These are phyloP conservation scores for Paramecium caudatum DNA, from an alignment of 73 alveolate genomes.

Conservation along the genomic window DNA sequence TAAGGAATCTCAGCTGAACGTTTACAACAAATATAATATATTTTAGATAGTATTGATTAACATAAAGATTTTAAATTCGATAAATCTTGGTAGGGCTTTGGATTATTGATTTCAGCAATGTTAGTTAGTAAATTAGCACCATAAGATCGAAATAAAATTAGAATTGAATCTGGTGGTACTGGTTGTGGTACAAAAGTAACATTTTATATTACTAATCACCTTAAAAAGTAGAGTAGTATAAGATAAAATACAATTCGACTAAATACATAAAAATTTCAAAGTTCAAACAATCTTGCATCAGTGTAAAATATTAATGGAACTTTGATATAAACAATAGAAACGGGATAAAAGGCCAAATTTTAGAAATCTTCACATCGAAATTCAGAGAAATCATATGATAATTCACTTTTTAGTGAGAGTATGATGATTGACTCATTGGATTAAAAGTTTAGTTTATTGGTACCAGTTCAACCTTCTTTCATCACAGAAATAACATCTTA, in stretches of 20 bases:
- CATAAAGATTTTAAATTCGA: not conserved
- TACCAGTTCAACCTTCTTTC: not conserved
- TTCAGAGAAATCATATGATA: not conserved
- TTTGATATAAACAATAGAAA: not conserved
- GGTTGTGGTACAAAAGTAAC: slow-evolving; percentile 31
- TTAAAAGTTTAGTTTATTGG: not conserved
- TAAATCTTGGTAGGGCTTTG: slow-evolving; percentile 67
- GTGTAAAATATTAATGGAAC: not conserved
- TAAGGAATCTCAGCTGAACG: slow-evolving; percentile 32
- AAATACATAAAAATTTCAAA: slow-evolving; percentile 20
- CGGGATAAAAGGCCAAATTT: not conserved
- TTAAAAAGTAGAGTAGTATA: not conserved
- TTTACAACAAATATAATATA: not conserved
- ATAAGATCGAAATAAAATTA: not conserved
- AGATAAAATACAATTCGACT: slow-evolving; percentile 47
- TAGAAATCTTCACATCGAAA: too few relatives aligned
- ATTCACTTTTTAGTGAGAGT: slow-evolving; percentile 41
- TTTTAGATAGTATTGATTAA: not conserved
- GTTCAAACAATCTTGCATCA: not conserved
- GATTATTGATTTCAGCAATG: slow-evolving; percentile 49
- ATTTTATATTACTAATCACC: slow-evolving; percentile 1
- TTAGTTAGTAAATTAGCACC: slow-evolving; percentile 61
- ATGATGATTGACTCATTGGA: not conserved
- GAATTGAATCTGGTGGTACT: slow-evolving; percentile 51
- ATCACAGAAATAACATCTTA: not conserved